Evolutionary conservation across 2,329 filamentous ascomycete genomes (phyloP), one percentile per base, ranked within the genome.

Genomic region (Ascochyta clinopodiicola): DNA sequence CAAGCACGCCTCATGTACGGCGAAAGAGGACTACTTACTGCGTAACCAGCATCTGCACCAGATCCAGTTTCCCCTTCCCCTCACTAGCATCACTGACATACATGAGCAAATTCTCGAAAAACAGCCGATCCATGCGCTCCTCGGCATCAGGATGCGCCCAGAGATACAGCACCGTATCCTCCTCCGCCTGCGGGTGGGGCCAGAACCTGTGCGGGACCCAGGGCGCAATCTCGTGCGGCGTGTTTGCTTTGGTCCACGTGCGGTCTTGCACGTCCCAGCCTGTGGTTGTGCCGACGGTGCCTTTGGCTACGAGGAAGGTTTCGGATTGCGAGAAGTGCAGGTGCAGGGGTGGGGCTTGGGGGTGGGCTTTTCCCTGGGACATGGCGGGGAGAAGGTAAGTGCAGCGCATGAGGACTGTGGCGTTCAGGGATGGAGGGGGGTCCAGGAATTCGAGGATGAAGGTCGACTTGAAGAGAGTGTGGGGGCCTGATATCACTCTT

Each of bases 311-410:
- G 38, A 46, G 25, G 35, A 63, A 63, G 2, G 47, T 56, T 27
- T 63, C 62, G 9, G 49, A 54, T 44, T 64, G 62, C 36, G 53
- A 54, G 44, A 64, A 64, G 45, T 64, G 62, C 10, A 64, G 42
- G 19, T 64, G 61, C 12, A 59, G 51, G 2, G 61, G 61, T 12
- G 61, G 61, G 1, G 61, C 57, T 36, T 62, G 56, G 15, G 59
- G 57, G 22, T 64, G 54, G 3, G 50, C 25, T 49, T 58, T 63
- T 9, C 56, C 59, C 0, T 40, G 49, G 9, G 44, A 25, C 12
- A 47, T 39, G 22, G 27, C 22, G 15, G 56, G 27, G 49, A 48
- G 52, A 12, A 39, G 44, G 50, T 60, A 61, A 13, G 51, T 58
- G n/a, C 51, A 45, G 27, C 60, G 57, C 47, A 64, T 60, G 4